phyloP scores from a whole-genome alignment of 225 moss, liverwort and hornwort genomes.

The Polytrichum formosum region DNA sequence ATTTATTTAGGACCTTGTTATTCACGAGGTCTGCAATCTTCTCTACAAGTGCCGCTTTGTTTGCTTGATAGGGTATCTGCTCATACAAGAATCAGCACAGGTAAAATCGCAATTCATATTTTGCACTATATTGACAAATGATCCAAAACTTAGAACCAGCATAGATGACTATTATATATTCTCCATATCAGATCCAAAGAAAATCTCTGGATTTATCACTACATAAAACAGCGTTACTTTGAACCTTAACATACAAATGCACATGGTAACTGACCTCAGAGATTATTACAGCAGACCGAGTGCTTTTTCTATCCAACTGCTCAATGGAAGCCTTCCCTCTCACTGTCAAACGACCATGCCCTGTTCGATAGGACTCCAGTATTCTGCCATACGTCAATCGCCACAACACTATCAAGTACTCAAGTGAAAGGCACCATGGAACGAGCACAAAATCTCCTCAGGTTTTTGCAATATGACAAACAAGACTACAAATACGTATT shows the following conservation, averaged over 20 bases:
- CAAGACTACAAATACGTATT: neutral
- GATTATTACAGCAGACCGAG: slow-evolving; percentile 86
- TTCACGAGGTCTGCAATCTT: slow-evolving; percentile 96
- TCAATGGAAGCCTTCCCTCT: slow-evolving; percentile 88
- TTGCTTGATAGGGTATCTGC: slow-evolving; percentile 94
- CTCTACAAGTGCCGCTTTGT: slow-evolving; percentile 92
- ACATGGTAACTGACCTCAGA: slow-evolving; percentile 55
- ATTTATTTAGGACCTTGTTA: slow-evolving; percentile 59
- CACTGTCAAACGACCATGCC: slow-evolving; percentile 85
- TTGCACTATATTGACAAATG: too few relatives aligned
- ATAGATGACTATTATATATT: too few relatives aligned
- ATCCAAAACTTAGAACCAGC: too few relatives aligned
- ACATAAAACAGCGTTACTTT: too few relatives aligned
- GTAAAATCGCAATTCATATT: too few relatives aligned
- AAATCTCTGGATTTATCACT: too few relatives aligned
- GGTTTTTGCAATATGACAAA: too few relatives aligned
- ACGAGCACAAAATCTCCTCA: neutral
- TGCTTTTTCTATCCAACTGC: slow-evolving; percentile 80
- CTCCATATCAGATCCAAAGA: too few relatives aligned
- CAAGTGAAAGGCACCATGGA: neutral
- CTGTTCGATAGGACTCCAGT: slow-evolving; percentile 86
- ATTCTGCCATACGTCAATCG: slow-evolving; percentile 46
- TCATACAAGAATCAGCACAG: slow-evolving; percentile 17
- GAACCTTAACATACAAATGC: too few relatives aligned
- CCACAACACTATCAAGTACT: neutral